Evolutionary conservation across 140 eudicot species (phyloP).

Genomic region (Senecio squalidus): DNA sequence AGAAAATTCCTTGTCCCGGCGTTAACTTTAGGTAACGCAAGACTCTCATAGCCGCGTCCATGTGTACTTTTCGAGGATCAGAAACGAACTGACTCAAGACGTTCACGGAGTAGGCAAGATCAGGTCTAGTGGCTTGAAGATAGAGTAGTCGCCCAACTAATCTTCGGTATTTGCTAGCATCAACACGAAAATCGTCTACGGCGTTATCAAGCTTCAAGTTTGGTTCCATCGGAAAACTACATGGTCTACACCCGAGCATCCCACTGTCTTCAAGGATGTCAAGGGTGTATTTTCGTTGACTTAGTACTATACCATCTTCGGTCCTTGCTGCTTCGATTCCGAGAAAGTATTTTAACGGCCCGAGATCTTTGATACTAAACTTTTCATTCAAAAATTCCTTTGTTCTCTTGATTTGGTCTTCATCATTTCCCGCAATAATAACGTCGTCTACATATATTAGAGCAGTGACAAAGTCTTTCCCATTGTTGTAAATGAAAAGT

Average conservation of each 20-base stretch:
- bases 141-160: background rate
- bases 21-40: background rate
- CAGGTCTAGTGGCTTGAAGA: background rate
- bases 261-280: background rate
- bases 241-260: slow-evolving; percentile 2
- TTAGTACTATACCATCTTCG: background rate
- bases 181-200: background rate
- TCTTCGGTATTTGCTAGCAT: background rate
- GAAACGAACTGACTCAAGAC: background rate
- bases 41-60: background rate
- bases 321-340: background rate
- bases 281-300: background rate
- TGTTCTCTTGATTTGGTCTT: background rate
- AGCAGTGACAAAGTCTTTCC: background rate
- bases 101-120: background rate
- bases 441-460: slow-evolving; percentile 1
- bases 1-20: background rate
- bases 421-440: background rate
- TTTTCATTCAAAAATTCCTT: background rate
- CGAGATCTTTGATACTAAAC: background rate
- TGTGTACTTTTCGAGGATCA: background rate
- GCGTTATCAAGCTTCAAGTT: background rate
- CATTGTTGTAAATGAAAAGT: background rate
- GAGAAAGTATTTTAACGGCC: background rate
- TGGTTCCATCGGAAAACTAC: background rate